Percentiles rank a stretch among this genome's conserved stretches.
phyloP scores from a whole-genome alignment of 23 red algal genomes.

The Gracilariopsis chorda region DNA sequence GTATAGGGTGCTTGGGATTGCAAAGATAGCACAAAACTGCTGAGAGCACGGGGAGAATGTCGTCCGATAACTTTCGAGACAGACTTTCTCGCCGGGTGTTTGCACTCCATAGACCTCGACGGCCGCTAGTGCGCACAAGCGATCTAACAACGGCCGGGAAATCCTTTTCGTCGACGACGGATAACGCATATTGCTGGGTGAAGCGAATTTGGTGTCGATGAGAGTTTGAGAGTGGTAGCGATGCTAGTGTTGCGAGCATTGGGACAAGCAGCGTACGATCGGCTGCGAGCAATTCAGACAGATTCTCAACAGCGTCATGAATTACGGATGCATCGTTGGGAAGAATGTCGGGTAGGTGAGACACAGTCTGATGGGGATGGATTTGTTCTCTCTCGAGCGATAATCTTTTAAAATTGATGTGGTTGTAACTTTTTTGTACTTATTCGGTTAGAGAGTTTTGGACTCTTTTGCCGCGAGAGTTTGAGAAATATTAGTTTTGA shows the following conservation, averaged over 20 bases:
- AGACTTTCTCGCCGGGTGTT: neutral
- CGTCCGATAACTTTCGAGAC: neutral
- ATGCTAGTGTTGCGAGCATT: slow-evolving; percentile 35
- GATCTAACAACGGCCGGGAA: slow-evolving; percentile 36
- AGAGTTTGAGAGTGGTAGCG: slow-evolving; percentile 14
- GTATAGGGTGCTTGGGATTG: slow-evolving; percentile 14
- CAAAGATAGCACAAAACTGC: neutral
- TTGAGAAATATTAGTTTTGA: too few species aligned
- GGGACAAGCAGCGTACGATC: slow-evolving; percentile 49
- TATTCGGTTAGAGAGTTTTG: too few species aligned
- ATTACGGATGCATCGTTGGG: slow-evolving; percentile 37
- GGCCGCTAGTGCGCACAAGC: slow-evolving; percentile 3
- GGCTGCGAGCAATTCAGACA: slow-evolving; percentile 31
- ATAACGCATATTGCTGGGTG: slow-evolving; percentile 30
- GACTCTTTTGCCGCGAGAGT: too few species aligned
- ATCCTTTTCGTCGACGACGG: slow-evolving; percentile 36
- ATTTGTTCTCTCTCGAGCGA: too few species aligned
- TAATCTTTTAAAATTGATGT: too few species aligned
- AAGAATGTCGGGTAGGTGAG: slow-evolving; percentile 40
- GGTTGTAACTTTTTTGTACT: too few species aligned
- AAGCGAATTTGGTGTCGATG: slow-evolving; percentile 35
- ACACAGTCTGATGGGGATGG: slow-evolving; percentile 22
- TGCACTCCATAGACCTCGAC: slow-evolving; percentile 23
- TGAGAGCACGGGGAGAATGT: slow-evolving; percentile 22
- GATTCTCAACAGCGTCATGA: neutral